Conservation (phyloP, 2,329 filamentous ascomycete genomes). For the Xylaria sp. region DNA sequence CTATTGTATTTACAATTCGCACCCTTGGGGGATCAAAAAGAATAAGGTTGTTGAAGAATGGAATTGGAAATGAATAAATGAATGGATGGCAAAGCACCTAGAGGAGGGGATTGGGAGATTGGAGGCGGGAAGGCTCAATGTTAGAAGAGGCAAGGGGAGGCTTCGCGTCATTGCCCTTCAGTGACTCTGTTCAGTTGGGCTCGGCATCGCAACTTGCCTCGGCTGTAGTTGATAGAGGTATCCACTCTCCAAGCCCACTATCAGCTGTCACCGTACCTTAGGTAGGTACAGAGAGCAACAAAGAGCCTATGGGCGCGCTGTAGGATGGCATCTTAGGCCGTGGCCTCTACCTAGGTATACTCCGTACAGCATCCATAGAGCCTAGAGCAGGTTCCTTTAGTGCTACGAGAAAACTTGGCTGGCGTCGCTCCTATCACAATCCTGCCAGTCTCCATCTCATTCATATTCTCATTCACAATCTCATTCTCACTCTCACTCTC, state of each 20-base stretch:
- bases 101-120: not conserved
- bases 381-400: too few relatives aligned
- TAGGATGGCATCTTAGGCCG: too few relatives aligned
- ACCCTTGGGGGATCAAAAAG: not conserved
- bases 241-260: not conserved
- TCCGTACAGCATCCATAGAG: too few relatives aligned
- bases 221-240: conserved; percentile 8
- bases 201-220: conserved; percentile 12
- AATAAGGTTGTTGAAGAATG: not conserved
- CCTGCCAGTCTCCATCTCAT: not conserved
- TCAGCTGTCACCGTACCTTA: not conserved
- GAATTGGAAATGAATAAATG: conserved; percentile 26
- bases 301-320: too few relatives aligned
- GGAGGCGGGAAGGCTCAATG: not conserved
- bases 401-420: too few relatives aligned
- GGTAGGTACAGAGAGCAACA: not conserved
- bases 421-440: too few relatives aligned
- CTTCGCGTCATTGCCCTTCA: conserved; percentile 23
- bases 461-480: not conserved
- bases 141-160: not conserved
- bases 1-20: not conserved
- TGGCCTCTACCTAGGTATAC: too few relatives aligned
- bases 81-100: conserved; percentile 12
- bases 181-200: not conserved
- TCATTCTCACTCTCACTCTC: not conserved